Evolutionary conservation across 139 green algal species (phyloP).

Genomic region (Ettlia oleoabundans): DNA sequence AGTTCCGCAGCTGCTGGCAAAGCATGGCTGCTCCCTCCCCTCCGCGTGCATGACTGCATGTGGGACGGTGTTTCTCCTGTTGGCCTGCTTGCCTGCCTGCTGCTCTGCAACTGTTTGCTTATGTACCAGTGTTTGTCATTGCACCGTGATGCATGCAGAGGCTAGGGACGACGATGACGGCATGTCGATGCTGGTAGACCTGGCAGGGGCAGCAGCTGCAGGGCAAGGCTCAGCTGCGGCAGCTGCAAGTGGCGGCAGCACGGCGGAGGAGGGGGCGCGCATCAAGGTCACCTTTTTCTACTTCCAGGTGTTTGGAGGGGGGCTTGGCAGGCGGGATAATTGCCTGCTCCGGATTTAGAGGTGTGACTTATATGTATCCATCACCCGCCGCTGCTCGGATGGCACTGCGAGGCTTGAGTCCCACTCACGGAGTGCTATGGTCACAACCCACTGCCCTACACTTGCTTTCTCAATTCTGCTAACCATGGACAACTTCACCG

Average conservation of each 20-base stretch:
- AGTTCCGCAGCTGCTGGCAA: too few relatives aligned
- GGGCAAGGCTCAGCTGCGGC: background rate
- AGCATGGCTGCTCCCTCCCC: background rate
- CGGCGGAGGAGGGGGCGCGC: constrained; percentile 13
- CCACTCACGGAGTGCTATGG: too few relatives aligned
- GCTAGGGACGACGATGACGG: constrained; percentile 24
- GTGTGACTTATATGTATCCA: too few relatives aligned
- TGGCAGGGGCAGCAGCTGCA: background rate
- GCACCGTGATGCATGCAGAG: constrained; percentile 10
- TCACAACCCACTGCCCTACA: too few relatives aligned
- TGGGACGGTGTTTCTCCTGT: too few relatives aligned
- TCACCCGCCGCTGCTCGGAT: too few relatives aligned
- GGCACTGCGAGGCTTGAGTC: too few relatives aligned
- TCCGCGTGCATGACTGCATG: background rate
- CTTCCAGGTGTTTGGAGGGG: constrained; percentile 3
- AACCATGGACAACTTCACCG: too few relatives aligned
- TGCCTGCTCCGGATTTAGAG: too few relatives aligned
- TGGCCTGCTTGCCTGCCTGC: too few relatives aligned
- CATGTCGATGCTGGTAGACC: constrained; percentile 21
- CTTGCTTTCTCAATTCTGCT: too few relatives aligned
- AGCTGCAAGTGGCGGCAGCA: background rate
- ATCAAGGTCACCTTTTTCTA: constrained; percentile 18
- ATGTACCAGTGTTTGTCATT: background rate
- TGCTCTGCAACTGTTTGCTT: too few relatives aligned
- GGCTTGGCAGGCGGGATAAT: background rate